These are phyloP conservation scores for Colletotrichum trifolii DNA, from an alignment of 2,329 filamentous ascomycete genomes.

Conservation along the genomic window DNA sequence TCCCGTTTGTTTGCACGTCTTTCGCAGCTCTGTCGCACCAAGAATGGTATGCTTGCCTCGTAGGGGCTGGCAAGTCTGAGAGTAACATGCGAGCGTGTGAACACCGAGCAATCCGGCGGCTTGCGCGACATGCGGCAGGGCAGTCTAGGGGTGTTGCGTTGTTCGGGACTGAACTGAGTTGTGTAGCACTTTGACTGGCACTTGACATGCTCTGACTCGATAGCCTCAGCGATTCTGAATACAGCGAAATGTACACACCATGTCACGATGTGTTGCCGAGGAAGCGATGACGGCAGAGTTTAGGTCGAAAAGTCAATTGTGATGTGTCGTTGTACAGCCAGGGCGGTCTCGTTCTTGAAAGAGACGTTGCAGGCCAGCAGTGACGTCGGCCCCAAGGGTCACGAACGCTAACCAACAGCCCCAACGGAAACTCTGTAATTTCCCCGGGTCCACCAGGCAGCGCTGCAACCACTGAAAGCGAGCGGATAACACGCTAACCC, in stretches of 20 bases:
- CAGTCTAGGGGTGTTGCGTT: no score
- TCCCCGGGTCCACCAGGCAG: constrained; percentile 31
- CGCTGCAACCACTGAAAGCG: constrained; percentile 18
- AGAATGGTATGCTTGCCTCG: constrained; percentile 18
- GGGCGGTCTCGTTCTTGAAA: no score
- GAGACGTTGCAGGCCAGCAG: not conserved
- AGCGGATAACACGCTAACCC: no score
- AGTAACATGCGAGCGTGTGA: no score
- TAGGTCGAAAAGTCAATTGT: not conserved
- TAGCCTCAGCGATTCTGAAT: constrained; percentile 23
- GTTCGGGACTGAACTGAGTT: no score
- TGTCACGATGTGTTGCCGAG: no score
- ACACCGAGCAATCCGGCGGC: no score
- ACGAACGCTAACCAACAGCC: constrained; percentile 22
- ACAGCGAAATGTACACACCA: constrained; percentile 22
- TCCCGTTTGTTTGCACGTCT: constrained; percentile 16
- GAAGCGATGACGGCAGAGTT: not conserved
- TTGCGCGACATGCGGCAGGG: no score
- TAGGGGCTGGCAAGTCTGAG: not conserved
- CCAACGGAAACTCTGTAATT: constrained; percentile 23
- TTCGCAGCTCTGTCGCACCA: constrained; percentile 18
- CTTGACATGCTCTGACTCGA: constrained; percentile 11
- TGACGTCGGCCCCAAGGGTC: constrained; percentile 31
- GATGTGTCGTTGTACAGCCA: no score
- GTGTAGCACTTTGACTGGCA: no score